Percentiles rank a stretch among this genome's conserved stretches.
phyloP scores from a whole-genome alignment of 495 filamentous ascomycete species.

The Penicillium maclennaniae region DNA sequence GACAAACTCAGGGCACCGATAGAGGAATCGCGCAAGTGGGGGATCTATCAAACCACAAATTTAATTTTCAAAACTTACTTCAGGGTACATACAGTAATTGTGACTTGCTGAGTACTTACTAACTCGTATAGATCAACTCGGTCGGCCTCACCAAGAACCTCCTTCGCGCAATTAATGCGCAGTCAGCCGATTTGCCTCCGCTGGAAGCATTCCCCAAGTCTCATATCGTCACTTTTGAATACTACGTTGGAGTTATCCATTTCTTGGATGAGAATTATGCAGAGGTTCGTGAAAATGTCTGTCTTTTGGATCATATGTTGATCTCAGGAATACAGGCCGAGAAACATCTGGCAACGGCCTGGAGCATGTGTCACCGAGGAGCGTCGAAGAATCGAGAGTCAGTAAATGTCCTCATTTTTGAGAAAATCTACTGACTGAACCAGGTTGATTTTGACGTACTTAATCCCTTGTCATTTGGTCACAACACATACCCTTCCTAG shows the following conservation, averaged over 20 bases:
- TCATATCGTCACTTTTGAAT: slow-evolving; percentile 94
- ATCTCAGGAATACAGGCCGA: slow-evolving; percentile 57
- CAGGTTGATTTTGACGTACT: slow-evolving; percentile 90
- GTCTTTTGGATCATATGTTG: not conserved
- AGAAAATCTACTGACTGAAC: slow-evolving; percentile 47
- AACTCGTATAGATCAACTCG: slow-evolving; percentile 60
- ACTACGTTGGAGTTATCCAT: slow-evolving; percentile 83
- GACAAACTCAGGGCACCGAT: slow-evolving; percentile 63
- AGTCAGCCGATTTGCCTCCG: slow-evolving; percentile 69
- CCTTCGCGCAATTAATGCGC: slow-evolving; percentile 71
- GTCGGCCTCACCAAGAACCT: slow-evolving; percentile 88
- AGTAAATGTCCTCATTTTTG: slow-evolving; percentile 25
- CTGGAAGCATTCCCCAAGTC: slow-evolving; percentile 74
- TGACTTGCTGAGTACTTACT: not conserved
- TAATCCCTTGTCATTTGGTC: slow-evolving; percentile 86
- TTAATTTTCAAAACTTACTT: slow-evolving; percentile 98
- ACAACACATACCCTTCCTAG: slow-evolving; percentile 82
- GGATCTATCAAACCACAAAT: slow-evolving; percentile 86
- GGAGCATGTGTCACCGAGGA: slow-evolving; percentile 66
- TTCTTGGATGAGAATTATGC: slow-evolving; percentile 92
- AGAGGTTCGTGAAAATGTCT: slow-evolving; percentile 43
- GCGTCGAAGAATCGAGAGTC: slow-evolving; percentile 76
- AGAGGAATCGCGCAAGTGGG: slow-evolving; percentile 94
- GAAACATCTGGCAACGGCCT: slow-evolving; percentile 71
- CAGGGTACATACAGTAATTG: slow-evolving; percentile 48